Conservation (phyloP, 163 green algal genomes). For the Scenedesmus sp. region DNA sequence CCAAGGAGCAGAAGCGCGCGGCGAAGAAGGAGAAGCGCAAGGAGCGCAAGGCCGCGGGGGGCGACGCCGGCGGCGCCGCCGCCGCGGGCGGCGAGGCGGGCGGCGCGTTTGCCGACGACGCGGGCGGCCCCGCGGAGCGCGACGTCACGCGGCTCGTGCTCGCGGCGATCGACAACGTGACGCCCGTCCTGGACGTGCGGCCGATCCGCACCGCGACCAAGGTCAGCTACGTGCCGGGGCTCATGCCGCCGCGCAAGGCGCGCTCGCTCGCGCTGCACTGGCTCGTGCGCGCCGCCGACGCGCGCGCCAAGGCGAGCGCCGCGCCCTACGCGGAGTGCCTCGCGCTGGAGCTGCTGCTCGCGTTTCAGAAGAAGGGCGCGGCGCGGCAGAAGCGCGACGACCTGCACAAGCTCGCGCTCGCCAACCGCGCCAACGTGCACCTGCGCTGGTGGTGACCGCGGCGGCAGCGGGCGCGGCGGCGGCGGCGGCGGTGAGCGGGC, state of each 20-base stretch:
- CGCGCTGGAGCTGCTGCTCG: constrained; percentile 64
- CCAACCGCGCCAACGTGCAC: constrained; percentile 59
- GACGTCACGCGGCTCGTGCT: constrained; percentile 33
- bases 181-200: constrained; percentile 40
- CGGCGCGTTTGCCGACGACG: background rate
- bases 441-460: constrained; percentile 25
- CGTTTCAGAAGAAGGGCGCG: constrained; percentile 54
- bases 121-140: constrained; percentile 2
- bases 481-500: background rate
- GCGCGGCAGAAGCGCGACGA: constrained; percentile 60
- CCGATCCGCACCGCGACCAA: constrained; percentile 36
- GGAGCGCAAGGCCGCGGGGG: no score
- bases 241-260: constrained; percentile 27
- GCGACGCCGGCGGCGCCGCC: background rate
- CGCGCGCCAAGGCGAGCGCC: constrained; percentile 1
- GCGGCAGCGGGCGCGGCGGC: no score
- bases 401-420: constrained; percentile 62
- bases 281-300: constrained; percentile 34
- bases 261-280: constrained; percentile 43
- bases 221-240: constrained; percentile 41
- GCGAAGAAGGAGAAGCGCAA: constrained; percentile 24
- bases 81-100: background rate
- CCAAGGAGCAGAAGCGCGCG: constrained; percentile 21
- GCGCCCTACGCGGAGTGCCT: constrained; percentile 54
- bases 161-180: constrained; percentile 42